phyloP scores from a whole-genome alignment of 2,329 filamentous ascomycete species.

The Penicillium glabrum region DNA sequence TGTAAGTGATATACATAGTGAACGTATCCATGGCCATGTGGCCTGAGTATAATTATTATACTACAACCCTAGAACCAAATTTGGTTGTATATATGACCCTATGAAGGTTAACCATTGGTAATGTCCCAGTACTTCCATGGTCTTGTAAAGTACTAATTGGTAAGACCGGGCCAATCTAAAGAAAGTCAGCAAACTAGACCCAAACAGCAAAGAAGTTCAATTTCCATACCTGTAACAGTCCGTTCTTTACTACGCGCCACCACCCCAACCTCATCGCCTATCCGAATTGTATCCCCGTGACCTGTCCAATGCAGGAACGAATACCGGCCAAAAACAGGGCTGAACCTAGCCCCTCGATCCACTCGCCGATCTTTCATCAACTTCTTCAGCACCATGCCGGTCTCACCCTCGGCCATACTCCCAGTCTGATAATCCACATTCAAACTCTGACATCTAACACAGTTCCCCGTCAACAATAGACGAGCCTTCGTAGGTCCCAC shows the following conservation, averaged over 20 bases:
- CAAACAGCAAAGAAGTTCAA: neutral
- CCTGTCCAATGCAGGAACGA: constrained; percentile 55
- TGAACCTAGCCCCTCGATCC: constrained; percentile 66
- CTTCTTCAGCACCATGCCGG: constrained; percentile 66
- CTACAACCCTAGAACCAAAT: no score
- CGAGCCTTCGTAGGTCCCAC: constrained; percentile 36
- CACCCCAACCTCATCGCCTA: constrained; percentile 60
- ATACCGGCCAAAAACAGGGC: constrained; percentile 72
- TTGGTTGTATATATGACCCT: no score
- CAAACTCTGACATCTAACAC: constrained; percentile 65
- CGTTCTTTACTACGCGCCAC: constrained; percentile 52
- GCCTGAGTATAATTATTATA: no score
- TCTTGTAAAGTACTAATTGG: constrained; percentile 14
- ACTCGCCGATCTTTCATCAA: constrained; percentile 70
- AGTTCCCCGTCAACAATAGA: constrained; percentile 67
- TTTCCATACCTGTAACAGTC: constrained; percentile 54
- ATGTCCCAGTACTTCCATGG: neutral
- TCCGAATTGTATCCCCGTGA: constrained; percentile 43
- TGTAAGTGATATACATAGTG: no score
- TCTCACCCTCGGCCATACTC: constrained; percentile 55
- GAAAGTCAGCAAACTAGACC: constrained; percentile 7
- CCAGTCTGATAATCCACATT: constrained; percentile 72
- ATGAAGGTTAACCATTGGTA: neutral
- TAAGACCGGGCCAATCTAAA: constrained; percentile 38
- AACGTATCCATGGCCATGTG: no score